phyloP scores from a whole-genome alignment of 2,329 filamentous ascomycete species.

The Aspergillus sp. region DNA sequence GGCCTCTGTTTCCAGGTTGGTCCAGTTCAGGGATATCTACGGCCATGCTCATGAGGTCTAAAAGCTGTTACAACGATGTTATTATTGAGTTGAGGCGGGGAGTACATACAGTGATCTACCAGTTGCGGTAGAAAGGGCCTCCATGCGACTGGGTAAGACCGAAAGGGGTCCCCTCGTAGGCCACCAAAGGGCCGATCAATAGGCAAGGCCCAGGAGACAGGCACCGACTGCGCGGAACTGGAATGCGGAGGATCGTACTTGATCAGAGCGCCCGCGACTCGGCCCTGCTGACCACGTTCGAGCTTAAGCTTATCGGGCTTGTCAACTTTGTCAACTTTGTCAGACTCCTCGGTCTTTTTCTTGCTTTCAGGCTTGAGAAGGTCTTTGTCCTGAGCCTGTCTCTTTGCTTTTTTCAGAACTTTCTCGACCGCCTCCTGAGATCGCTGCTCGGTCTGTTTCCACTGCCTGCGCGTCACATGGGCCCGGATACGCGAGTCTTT shows the following conservation, averaged over 20 bases:
- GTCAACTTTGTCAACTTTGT: background rate
- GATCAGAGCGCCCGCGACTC: background rate
- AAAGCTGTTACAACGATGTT: background rate
- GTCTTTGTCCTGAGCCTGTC: background rate
- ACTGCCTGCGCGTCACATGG: constrained; percentile 28
- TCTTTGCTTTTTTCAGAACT: constrained; percentile 1
- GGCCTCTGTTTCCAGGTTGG: constrained; percentile 28
- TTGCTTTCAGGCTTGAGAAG: no score
- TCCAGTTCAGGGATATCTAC: constrained; percentile 47
- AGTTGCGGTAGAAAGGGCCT: constrained; percentile 34
- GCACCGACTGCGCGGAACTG: background rate
- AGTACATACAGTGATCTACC: constrained; percentile 37
- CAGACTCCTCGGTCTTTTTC: no score
- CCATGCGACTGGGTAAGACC: constrained; percentile 39
- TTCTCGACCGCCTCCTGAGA: background rate
- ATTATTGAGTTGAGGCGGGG: background rate
- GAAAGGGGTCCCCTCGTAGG: constrained; percentile 30
- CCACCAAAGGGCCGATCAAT: constrained; percentile 24
- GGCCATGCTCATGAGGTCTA: constrained; percentile 40
- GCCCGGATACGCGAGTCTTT: constrained; percentile 26
- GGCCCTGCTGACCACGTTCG: background rate
- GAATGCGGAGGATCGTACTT: background rate
- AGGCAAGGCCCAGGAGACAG: background rate
- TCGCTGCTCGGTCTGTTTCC: constrained; percentile 14
- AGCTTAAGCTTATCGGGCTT: background rate